Evolutionary conservation across 257 asterid species (phyloP).

Genomic region (Mentha longifolia): DNA sequence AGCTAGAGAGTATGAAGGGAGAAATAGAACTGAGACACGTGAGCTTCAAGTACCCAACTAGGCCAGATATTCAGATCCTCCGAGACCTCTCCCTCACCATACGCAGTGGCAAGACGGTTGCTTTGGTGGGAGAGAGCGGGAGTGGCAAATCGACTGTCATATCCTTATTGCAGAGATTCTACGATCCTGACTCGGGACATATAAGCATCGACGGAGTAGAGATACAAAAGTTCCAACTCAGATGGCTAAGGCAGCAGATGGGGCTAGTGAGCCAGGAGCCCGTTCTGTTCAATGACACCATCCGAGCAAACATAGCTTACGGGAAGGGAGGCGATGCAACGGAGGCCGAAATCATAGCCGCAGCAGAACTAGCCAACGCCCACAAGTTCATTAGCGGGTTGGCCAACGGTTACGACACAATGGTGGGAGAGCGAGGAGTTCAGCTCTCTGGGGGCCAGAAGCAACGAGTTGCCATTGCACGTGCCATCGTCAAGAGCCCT

Average conservation of each 20-base stretch:
- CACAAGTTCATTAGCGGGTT: slow-evolving; percentile 86
- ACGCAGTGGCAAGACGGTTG: slow-evolving; percentile 83
- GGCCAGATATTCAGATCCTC: slow-evolving; percentile 76
- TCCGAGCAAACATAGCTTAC: slow-evolving; percentile 81
- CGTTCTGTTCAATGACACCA: slow-evolving; percentile 70
- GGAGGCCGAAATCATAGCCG: slow-evolving; percentile 76
- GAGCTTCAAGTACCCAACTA: slow-evolving; percentile 81
- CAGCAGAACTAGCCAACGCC: slow-evolving; percentile 86
- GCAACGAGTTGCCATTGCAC: slow-evolving; percentile 89
- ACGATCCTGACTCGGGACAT: slow-evolving; percentile 74
- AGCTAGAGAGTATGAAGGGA: slow-evolving; percentile 65
- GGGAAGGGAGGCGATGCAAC: slow-evolving; percentile 82
- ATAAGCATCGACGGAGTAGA: slow-evolving; percentile 78
- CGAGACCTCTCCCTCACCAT: slow-evolving; percentile 66
- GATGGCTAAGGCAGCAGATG: slow-evolving; percentile 92
- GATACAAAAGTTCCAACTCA: slow-evolving; percentile 67
- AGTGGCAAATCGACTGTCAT: slow-evolving; percentile 91
- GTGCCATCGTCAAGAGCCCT: slow-evolving; percentile 79
- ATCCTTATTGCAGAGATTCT: slow-evolving; percentile 75
- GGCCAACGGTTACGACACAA: slow-evolving; percentile 77
- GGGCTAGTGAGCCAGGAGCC: slow-evolving; percentile 98
- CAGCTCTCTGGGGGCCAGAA: slow-evolving; percentile 91
- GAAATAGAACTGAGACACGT: slow-evolving; percentile 72
- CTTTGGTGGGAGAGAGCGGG: slow-evolving; percentile 95
- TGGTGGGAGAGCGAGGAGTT: slow-evolving; percentile 81